Base-by-base conservation (phyloP, 768 basidiomycete species). In the Ramaria rubella region DNA sequence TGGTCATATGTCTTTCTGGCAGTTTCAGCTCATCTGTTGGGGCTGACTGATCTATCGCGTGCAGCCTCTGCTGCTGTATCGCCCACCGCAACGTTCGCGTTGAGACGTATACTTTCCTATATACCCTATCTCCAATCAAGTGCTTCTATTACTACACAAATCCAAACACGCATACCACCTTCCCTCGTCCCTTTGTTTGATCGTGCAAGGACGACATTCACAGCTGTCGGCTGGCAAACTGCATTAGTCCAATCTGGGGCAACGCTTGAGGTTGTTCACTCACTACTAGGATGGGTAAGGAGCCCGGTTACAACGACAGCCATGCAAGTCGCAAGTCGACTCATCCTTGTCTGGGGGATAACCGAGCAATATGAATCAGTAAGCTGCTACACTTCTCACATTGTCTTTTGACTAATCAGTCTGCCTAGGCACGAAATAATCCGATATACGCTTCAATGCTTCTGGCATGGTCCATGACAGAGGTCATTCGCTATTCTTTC, bases 371-470 rank as follows among this genome's bases (percentile, higher is more conserved):
- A 84, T 63, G 74, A 77, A 1, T 68, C 73, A 59, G 90, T 90
- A 60, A 64, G 80, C 75, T 17, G 29, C 15, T 26, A 33, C 17
- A 49, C 21, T 57, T 33, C 23, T 58, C 43, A 23, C 40, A 31
- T 9, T 50, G 31, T 46, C 43, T 49, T 2, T 19, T n/a, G 34
- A 33, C 52, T 57, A 33, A 45, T 12, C 14, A n/a, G n/a, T n/a
- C 9, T 55, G 29, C 27, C 21, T 57, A 87, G 83, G 78, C 87
- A 26, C 87, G 82, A 60, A 66, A 75, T 3, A 85, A 81, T 65
- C 90, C 96, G 3, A 67, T 94, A 26, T 97, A 90, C 74, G 81
- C 90, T 5, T 84, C 86, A 49, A 95, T 97, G 92, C 80, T 97
- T 53, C 70, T 95, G 59, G 87, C 94, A 0, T 98, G 96, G 96